Percentiles rank a stretch among this genome's conserved stretches.
Evolutionary conservation across 495 filamentous ascomycete species (phyloP).

Genomic region (Mycothermus thermophilus): DNA sequence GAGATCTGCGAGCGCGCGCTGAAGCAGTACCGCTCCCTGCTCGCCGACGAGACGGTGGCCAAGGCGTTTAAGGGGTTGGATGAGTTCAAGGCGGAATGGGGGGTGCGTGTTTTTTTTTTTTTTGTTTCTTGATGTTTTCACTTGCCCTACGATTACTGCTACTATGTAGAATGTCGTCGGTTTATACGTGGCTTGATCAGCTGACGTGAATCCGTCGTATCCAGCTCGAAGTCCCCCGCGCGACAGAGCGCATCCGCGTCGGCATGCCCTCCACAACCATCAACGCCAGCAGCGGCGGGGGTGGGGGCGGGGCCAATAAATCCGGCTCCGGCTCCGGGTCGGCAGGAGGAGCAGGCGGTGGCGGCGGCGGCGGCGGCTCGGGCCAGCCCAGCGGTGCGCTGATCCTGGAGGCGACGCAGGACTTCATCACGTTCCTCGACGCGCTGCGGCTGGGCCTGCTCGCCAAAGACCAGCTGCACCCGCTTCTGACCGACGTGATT

Average conservation of each 20-base stretch:
- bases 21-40: conserved; percentile 91
- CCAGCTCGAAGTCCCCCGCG: conserved; percentile 90
- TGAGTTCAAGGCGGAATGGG: conserved; percentile 86
- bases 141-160: neutral
- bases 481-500: conserved; percentile 84
- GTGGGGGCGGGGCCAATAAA: too few species aligned
- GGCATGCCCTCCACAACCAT: conserved; percentile 59
- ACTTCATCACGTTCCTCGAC: conserved; percentile 97
- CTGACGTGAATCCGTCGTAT: too few species aligned
- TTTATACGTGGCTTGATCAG: too few species aligned
- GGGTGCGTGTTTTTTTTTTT: conserved; percentile 40
- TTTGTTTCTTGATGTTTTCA: neutral
- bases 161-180: neutral
- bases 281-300: conserved; percentile 37
- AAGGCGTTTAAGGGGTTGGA: conserved; percentile 76
- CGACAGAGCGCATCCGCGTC: conserved; percentile 81
- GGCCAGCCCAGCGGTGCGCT: conserved; percentile 54
- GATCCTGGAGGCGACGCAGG: conserved; percentile 79
- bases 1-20: conserved; percentile 85
- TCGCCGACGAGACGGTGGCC: conserved; percentile 74
- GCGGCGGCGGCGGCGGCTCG: too few species aligned
- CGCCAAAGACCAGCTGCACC: conserved; percentile 91
- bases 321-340: conserved; percentile 30
- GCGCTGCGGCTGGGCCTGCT: conserved; percentile 77
- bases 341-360: too few species aligned